Percentiles rank a stretch among this genome's conserved stretches.
Evolutionary conservation across 306 rosid genomes (phyloP).

Genomic region (Aeschynomene evenia): DNA sequence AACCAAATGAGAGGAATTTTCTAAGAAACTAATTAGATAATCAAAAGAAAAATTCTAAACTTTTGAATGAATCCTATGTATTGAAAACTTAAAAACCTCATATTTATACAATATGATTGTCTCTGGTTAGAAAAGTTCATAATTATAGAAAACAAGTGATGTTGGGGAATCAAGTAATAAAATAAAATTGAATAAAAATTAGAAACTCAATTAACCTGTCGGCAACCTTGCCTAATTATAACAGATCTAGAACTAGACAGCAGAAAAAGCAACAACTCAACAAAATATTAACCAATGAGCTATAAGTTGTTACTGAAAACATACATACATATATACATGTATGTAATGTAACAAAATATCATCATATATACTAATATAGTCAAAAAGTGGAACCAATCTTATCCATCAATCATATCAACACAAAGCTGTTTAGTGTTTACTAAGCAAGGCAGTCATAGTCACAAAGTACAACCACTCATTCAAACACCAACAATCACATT

Average conservation of each 20-base stretch:
- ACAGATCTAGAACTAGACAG: background rate
- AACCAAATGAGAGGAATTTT: too few species aligned
- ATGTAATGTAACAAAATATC: conserved; percentile 1
- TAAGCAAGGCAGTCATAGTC: background rate
- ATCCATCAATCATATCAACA: background rate
- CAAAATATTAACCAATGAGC: background rate
- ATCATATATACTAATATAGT: too few species aligned
- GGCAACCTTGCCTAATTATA: background rate
- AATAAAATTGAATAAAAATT: background rate
- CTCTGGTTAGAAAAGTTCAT: too few species aligned
- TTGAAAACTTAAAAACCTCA: too few species aligned
- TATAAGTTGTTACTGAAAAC: background rate
- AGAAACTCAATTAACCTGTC: background rate
- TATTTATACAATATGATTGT: too few species aligned
- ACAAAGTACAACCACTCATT: background rate
- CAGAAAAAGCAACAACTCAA: background rate
- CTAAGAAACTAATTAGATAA: too few species aligned
- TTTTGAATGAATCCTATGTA: too few species aligned
- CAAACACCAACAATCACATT: background rate
- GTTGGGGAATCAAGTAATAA: background rate
- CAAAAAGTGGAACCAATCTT: background rate
- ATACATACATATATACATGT: too few species aligned
- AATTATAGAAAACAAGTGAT: background rate
- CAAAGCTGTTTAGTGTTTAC: background rate
- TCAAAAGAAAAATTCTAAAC: too few species aligned